A percentile compares a stretch with the other conserved stretches of the same genome.
These are phyloP conservation scores for Pyrenophora graminea DNA, from an alignment of 2,329 filamentous ascomycete genomes.

Conservation along the genomic window DNA sequence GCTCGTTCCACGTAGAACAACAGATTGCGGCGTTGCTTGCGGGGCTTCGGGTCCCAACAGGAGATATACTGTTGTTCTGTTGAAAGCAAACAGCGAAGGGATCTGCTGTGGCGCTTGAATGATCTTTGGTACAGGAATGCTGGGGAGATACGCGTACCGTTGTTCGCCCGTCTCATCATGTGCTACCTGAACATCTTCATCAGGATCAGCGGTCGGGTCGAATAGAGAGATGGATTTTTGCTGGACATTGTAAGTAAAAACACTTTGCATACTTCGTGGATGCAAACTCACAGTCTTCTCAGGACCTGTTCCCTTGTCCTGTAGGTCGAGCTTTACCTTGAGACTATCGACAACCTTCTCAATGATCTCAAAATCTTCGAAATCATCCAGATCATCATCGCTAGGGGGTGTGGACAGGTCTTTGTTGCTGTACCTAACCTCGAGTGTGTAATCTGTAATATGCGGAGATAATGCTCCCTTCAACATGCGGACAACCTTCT, in stretches of 20 bases:
- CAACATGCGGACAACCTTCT: slow-evolving; percentile 73
- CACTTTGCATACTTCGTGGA: neutral
- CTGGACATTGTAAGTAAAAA: slow-evolving; percentile 20
- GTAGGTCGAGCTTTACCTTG: slow-evolving; percentile 44
- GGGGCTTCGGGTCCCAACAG: slow-evolving; percentile 61
- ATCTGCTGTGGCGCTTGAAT: slow-evolving; percentile 68
- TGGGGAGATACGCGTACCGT: slow-evolving; percentile 59
- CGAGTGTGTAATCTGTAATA: slow-evolving; percentile 65
- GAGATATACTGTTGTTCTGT: slow-evolving; percentile 67
- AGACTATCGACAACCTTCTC: slow-evolving; percentile 60
- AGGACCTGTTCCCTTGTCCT: slow-evolving; percentile 14
- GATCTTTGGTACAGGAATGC: slow-evolving; percentile 58
- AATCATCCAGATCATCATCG: slow-evolving; percentile 40
- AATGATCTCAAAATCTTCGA: slow-evolving; percentile 63
- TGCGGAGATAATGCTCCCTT: slow-evolving; percentile 71
- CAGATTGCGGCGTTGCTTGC: slow-evolving; percentile 56
- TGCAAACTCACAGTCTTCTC: slow-evolving; percentile 12
- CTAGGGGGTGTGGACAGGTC: slow-evolving; percentile 9
- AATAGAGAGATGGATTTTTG: slow-evolving; percentile 64
- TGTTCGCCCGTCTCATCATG: slow-evolving; percentile 35
- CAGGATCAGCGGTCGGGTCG: slow-evolving; percentile 54
- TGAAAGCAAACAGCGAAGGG: slow-evolving; percentile 69
- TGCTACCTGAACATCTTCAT: slow-evolving; percentile 40
- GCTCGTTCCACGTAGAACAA: slow-evolving; percentile 64
- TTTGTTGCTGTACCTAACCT: slow-evolving; percentile 61